Conservation (phyloP, 305 asterid genomes). For the Coffea humblotiana region DNA sequence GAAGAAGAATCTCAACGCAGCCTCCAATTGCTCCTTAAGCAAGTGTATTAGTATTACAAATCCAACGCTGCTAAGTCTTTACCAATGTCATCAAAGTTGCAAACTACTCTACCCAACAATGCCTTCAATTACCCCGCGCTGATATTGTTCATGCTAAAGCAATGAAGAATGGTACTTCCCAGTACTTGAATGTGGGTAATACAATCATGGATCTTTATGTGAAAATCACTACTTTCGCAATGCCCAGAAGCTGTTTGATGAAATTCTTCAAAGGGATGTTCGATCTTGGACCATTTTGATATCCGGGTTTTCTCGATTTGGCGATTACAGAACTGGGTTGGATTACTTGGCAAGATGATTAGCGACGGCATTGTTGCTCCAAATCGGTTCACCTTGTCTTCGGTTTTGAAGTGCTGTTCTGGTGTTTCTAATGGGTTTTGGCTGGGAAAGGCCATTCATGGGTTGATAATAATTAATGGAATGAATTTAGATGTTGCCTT, state of each 20-base stretch:
- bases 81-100: conserved; percentile 8
- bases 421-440: conserved; percentile 37
- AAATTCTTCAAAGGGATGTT: conserved; percentile 65
- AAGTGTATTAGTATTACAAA: neutral
- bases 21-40: too few species aligned
- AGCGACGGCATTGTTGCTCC: conserved; percentile 47
- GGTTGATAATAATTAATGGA: conserved; percentile 51
- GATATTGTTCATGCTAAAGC: conserved; percentile 40
- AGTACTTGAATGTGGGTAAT: conserved; percentile 31
- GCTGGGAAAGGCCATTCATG: conserved; percentile 57
- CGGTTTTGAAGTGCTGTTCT: conserved; percentile 60
- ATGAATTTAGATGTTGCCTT: conserved; percentile 48
- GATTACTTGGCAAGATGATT: conserved; percentile 48
- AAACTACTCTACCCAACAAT: conserved; percentile 26
- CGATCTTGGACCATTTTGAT: conserved; percentile 70
- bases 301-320: conserved; percentile 51
- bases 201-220: conserved; percentile 44
- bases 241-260: conserved; percentile 68
- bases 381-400: conserved; percentile 63
- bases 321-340: conserved; percentile 43
- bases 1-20: neutral
- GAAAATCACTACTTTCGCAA: conserved; percentile 12
- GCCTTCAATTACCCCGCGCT: conserved; percentile 1
- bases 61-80: neutral
- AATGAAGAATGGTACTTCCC: conserved; percentile 45